phyloP scores from a whole-genome alignment of 768 basidiomycete genomes.

The Tylopilus plumbeoviolaceoides region DNA sequence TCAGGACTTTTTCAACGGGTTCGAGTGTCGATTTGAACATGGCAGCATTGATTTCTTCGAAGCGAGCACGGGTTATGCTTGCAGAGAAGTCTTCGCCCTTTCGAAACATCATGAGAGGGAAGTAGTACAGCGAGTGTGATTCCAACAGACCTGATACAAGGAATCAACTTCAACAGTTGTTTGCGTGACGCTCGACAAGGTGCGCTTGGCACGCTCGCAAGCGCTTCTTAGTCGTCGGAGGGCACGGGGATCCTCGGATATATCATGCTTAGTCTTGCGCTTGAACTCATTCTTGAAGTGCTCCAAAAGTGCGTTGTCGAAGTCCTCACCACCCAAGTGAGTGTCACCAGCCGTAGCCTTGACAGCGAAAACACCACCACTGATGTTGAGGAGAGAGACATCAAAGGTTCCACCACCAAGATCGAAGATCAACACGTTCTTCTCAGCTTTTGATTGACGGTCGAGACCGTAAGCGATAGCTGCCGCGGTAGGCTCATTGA shows the following conservation, averaged over 20 bases:
- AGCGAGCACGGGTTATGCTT: conserved; percentile 98
- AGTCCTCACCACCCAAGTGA: conserved; percentile 99
- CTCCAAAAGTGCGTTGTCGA: conserved; percentile 96
- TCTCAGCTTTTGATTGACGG: conserved; percentile 90
- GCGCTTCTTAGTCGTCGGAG: conserved; percentile 93
- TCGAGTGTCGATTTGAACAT: conserved; percentile 97
- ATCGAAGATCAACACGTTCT: conserved; percentile 99
- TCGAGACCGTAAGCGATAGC: conserved; percentile 99
- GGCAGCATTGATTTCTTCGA: conserved; percentile 97
- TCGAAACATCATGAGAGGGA: conserved; percentile 7
- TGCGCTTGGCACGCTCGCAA: conserved; percentile 99
- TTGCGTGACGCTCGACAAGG: conserved; percentile 95
- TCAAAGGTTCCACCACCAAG: conserved; percentile 99
- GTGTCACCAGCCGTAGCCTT: conserved; percentile 99
- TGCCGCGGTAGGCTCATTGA: conserved; percentile 99
- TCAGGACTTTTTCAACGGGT: conserved; percentile 97
- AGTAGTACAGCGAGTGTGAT: background rate
- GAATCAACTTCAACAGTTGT: conserved; percentile 99
- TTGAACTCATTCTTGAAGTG: conserved; percentile 99
- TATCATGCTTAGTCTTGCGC: conserved; percentile 94
- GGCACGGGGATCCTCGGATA: conserved; percentile 95
- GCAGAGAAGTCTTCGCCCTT: conserved; percentile 97
- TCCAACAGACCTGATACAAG: conserved; percentile 71
- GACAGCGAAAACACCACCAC: conserved; percentile 97
- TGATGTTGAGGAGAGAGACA: conserved; percentile 98